Evolutionary conservation across 305 asterid species (phyloP).

Genomic region (Lippia alba): DNA sequence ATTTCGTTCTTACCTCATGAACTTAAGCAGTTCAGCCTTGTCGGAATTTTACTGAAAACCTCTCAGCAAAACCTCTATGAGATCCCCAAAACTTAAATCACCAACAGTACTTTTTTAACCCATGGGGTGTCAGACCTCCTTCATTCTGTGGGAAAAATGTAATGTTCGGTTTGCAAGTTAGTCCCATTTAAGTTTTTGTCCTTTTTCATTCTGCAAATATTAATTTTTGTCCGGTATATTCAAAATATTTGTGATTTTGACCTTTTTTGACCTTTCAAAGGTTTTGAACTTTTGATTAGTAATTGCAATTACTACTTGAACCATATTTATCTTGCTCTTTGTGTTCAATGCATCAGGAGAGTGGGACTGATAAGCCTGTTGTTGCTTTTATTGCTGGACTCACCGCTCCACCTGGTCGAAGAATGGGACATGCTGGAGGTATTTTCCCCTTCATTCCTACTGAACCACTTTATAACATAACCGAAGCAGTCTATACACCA

Average conservation of each 20-base stretch:
- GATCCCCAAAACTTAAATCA: neutral
- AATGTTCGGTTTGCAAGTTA: slow-evolving; percentile 4
- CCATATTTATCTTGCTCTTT: slow-evolving; percentile 8
- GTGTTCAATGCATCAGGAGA: slow-evolving; percentile 60
- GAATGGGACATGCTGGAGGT: slow-evolving; percentile 99
- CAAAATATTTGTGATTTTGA: too few species aligned
- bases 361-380: slow-evolving; percentile 89
- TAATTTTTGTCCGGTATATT: too few species aligned
- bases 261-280: neutral
- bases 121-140: neutral
- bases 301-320: slow-evolving; percentile 5
- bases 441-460: slow-evolving; percentile 31
- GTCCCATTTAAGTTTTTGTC: too few species aligned
- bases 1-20: neutral
- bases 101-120: neutral
- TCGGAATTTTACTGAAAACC: neutral
- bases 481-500: neutral
- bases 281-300: slow-evolving; percentile 23
- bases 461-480: neutral
- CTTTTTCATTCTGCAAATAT: too few species aligned
- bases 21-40: neutral
- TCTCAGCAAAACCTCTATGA: neutral
- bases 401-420: slow-evolving; percentile 98
- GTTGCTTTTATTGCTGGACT: slow-evolving; percentile 98
- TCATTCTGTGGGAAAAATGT: neutral